Percentiles rank a stretch among this genome's conserved stretches.
These are phyloP conservation scores for Penicillium oxalicum DNA, from an alignment of 2,329 filamentous ascomycete genomes.

Conservation along the genomic window DNA sequence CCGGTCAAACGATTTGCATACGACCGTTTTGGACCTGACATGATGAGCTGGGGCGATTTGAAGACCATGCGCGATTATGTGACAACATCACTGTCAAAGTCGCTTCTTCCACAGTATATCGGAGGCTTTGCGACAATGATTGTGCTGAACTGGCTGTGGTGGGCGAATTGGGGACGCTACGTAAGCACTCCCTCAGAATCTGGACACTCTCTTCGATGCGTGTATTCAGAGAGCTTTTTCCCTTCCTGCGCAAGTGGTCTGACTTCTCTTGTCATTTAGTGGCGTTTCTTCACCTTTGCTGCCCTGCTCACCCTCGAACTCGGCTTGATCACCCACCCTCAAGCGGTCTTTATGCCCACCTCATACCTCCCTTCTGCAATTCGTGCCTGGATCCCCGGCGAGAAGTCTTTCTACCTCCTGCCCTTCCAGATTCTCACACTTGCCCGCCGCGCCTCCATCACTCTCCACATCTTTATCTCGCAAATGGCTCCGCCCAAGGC, in stretches of 20 bases:
- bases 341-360: conserved; percentile 33
- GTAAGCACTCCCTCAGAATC: conserved; percentile 27
- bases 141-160: conserved; percentile 38
- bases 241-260: neutral
- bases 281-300: conserved; percentile 49
- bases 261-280: conserved; percentile 30
- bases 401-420: conserved; percentile 49
- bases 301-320: conserved; percentile 54
- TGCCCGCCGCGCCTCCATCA: conserved; percentile 68
- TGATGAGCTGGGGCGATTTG: conserved; percentile 53
- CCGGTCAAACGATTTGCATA: conserved; percentile 77
- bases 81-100: conserved; percentile 53
- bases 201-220: too few relatives aligned
- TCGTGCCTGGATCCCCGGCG: conserved; percentile 26
- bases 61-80: conserved; percentile 67
- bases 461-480: conserved; percentile 73
- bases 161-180: conserved; percentile 41
- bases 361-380: conserved; percentile 28
- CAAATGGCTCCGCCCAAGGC: conserved; percentile 67
- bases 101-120: conserved; percentile 35
- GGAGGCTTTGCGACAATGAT: conserved; percentile 33
- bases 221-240: too few relatives aligned
- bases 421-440: conserved; percentile 80
- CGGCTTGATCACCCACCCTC: conserved; percentile 50
- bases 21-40: conserved; percentile 74